phyloP scores from a whole-genome alignment of 2,329 filamentous ascomycete genomes.

The Alternaria sp. region DNA sequence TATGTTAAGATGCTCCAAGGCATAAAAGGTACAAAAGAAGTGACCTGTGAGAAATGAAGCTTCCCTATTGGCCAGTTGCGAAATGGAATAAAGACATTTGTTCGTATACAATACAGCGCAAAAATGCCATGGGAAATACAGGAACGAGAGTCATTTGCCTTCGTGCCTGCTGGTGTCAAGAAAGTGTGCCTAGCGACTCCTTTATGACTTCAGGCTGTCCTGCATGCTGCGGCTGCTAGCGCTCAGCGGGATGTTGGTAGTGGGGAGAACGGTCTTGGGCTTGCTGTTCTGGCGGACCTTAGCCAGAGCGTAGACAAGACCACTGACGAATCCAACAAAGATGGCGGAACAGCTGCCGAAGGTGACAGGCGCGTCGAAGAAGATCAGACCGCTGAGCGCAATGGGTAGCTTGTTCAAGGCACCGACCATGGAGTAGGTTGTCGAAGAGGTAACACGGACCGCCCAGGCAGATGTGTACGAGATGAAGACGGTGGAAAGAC shows the following conservation, averaged over 20 bases:
- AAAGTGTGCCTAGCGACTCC: neutral
- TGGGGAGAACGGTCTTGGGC: conserved; percentile 73
- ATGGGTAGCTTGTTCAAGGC: conserved; percentile 98
- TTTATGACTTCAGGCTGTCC: conserved; percentile 73
- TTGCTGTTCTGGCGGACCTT: conserved; percentile 81
- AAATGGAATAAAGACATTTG: conserved; percentile 13
- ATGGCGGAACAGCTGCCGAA: conserved; percentile 93
- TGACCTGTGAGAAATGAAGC: conserved; percentile 25
- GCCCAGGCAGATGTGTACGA: conserved; percentile 99
- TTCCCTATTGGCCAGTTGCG: conserved; percentile 15
- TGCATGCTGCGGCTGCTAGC: conserved; percentile 91
- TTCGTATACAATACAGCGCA: conserved; percentile 33
- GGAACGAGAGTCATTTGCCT: conserved; percentile 23
- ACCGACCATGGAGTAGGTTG: conserved; percentile 98
- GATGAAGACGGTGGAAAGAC: conserved; percentile 93
- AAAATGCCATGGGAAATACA: conserved; percentile 16
- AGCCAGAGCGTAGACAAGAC: conserved; percentile 87
- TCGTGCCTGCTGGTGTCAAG: conserved; percentile 20
- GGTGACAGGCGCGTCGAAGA: conserved; percentile 94
- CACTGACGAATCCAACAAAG: conserved; percentile 87
- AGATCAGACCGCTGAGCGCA: conserved; percentile 88
- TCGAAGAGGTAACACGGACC: conserved; percentile 95
- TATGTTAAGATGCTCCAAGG: conserved; percentile 21
- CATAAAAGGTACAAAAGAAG: conserved; percentile 34
- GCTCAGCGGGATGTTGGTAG: conserved; percentile 75